Percentiles rank a stretch among this genome's conserved stretches.
Evolutionary conservation across 1,284 basidiomycete species (phyloP).

Genomic region (Sanghuangporus baumii): DNA sequence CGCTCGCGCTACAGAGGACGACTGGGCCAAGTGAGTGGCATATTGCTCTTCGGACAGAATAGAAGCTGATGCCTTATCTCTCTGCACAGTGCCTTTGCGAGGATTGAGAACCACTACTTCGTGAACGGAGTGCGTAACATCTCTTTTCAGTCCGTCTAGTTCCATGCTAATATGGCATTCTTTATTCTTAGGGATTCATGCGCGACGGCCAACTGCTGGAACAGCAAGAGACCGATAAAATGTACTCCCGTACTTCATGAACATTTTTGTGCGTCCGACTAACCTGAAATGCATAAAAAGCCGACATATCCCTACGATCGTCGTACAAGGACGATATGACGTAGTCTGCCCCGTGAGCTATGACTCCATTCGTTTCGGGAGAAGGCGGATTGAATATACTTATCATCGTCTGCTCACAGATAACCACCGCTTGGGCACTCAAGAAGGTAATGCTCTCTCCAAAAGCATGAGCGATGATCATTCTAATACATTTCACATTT

Average conservation of each 20-base stretch:
- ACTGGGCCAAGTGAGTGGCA: constrained; percentile 63
- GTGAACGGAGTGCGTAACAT: constrained; percentile 54
- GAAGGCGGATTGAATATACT: not conserved
- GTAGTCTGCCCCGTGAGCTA: constrained; percentile 66
- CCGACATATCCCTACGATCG: constrained; percentile 77
- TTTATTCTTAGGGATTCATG: constrained; percentile 67
- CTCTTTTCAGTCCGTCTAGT: not conserved
- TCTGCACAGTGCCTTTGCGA: constrained; percentile 67
- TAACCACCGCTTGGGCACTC: constrained; percentile 74
- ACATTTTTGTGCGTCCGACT: not conserved
- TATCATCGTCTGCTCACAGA: constrained; percentile 31
- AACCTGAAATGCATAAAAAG: constrained; percentile 33
- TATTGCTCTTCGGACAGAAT: not conserved
- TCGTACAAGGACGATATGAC: constrained; percentile 86
- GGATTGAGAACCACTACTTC: constrained; percentile 93
- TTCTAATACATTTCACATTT: not conserved
- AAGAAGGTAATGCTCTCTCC: constrained; percentile 47
- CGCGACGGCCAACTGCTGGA: constrained; percentile 85
- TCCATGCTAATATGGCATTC: not conserved
- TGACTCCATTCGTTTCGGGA: not conserved
- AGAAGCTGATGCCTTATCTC: not conserved
- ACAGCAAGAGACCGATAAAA: constrained; percentile 83
- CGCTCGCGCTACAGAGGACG: constrained; percentile 65
- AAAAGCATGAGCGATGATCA: not conserved
- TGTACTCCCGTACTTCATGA: constrained; percentile 41